Base-by-base conservation (phyloP, 163 green algal species). In the Picocystis sp. region DNA sequence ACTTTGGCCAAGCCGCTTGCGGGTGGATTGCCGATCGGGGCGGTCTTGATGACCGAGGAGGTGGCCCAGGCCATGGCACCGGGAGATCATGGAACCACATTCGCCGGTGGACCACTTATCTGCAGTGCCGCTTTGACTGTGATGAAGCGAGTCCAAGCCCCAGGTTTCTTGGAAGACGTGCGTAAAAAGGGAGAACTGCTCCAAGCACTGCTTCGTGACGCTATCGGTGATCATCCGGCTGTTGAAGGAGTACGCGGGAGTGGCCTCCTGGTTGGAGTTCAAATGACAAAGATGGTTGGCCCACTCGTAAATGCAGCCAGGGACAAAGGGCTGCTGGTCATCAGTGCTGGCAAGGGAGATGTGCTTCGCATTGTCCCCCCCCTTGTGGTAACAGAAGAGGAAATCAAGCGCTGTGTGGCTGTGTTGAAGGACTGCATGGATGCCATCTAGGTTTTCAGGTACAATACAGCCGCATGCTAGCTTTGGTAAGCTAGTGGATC, bases 61-160 rank as follows among this genome's bases (percentile, higher is more conserved):
- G 83, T 99, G 38, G 86, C 88, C 10, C 76, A 87, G 43, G 83
- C 76, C 8, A 95, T 99, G 81, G 66, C 65, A 25, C 81, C 82
- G 14, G 89, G 89, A 58, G 88, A 98, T 67, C 89, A 98, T 62
- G 89, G 89, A 12, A 90, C 76, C 60, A 99, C 90, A 0, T 99
- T 97, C 76, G 90, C 90, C 3, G 89, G 89, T 45, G 87, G 85
- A 71, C 90, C 89, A 1, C 71, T 99, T 24, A 87, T 96, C 33
- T 94, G 82, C 63, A 52, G 71, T 41, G 80, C 80, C 9, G 90
- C 83, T 3, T 80, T 76, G 58, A 69, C 71, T 14, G 80, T 92
- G 11, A 81, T 98, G 60, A 86, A 98, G 10, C 53, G 19, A 22
- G n/a, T 45, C 17, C 38, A 58, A 12, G 61, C 83, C 23, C 73